phyloP scores from a whole-genome alignment of 1,139 yeast genomes.

The Scheffersomyces titani region DNA sequence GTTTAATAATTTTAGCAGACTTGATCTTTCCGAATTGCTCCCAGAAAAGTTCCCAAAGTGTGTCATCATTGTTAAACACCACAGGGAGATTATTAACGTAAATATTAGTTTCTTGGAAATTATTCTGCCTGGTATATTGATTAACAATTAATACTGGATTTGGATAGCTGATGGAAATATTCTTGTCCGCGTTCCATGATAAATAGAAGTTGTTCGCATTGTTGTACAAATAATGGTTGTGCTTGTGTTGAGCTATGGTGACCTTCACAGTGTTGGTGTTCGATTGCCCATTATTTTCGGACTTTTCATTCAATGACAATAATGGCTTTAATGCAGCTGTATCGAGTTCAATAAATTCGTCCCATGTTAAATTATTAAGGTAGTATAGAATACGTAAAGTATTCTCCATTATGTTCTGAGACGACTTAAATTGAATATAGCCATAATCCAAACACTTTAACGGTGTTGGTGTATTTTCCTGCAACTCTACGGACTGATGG shows the following conservation, averaged over 20 bases:
- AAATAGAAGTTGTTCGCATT: slow-evolving; percentile 8
- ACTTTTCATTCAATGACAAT: slow-evolving; percentile 1
- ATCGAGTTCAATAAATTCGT: slow-evolving; percentile 24
- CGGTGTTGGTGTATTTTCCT: not conserved
- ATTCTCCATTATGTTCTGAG: slow-evolving; percentile 15
- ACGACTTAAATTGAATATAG: slow-evolving; percentile 27
- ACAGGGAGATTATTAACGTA: slow-evolving; percentile 56
- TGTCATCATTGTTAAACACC: slow-evolving; percentile 40
- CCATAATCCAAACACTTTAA: slow-evolving; percentile 29
- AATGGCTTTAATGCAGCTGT: slow-evolving; percentile 9
- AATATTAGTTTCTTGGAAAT: slow-evolving; percentile 60
- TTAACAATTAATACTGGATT: slow-evolving; percentile 7
- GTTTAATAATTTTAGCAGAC: slow-evolving; percentile 47
- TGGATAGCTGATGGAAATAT: slow-evolving; percentile 6
- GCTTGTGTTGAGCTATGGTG: slow-evolving; percentile 43
- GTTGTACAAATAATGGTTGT: slow-evolving; percentile 31
- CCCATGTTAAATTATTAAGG: slow-evolving; percentile 27
- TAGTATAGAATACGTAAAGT: slow-evolving; percentile 34
- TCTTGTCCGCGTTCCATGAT: slow-evolving; percentile 1
- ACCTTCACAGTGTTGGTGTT: slow-evolving; percentile 35
- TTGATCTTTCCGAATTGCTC: slow-evolving; percentile 41
- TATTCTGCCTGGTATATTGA: slow-evolving; percentile 22
- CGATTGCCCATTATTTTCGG: slow-evolving; percentile 16
- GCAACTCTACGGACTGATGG: slow-evolving; percentile 13
- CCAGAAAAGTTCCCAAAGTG: slow-evolving; percentile 43